A percentile compares a stretch with the other conserved stretches of the same genome.
These are phyloP conservation scores for Zanthoxylum bungeanum DNA, from an alignment of 345 rosid species.

Conservation along the genomic window DNA sequence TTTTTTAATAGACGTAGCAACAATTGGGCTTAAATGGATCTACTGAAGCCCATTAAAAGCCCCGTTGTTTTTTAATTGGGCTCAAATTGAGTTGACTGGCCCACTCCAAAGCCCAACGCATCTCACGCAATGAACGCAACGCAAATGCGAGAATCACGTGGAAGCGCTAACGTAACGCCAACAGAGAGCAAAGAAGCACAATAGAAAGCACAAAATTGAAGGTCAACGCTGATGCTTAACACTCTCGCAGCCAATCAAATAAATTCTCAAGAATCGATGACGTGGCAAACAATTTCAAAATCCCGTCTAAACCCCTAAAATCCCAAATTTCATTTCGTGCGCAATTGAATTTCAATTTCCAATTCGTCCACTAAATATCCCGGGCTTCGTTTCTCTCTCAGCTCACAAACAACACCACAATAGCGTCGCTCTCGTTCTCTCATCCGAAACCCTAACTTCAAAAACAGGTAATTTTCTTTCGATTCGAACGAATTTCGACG, in stretches of 20 bases:
- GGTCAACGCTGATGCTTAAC: too few species aligned
- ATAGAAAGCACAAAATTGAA: too few species aligned
- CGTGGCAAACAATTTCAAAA: conserved; percentile 54
- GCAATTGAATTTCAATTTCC: conserved; percentile 79
- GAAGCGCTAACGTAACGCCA: too few species aligned
- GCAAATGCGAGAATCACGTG: too few species aligned
- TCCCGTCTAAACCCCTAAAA: conserved; percentile 77
- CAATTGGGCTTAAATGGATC: too few species aligned
- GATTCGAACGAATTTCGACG: too few species aligned
- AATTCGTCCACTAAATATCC: conserved; percentile 37
- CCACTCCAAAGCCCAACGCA: neutral
- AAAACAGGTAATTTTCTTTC: conserved; percentile 19
- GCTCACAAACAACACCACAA: neutral
- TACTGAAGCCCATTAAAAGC: neutral
- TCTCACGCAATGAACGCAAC: too few species aligned
- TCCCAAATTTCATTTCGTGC: conserved; percentile 51
- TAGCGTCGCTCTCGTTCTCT: neutral
- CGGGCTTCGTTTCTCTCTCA: conserved; percentile 31
- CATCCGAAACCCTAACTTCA: conserved; percentile 7
- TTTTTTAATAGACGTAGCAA: too few species aligned
- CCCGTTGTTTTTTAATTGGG: too few species aligned
- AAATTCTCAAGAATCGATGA: too few species aligned
- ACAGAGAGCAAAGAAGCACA: too few species aligned
- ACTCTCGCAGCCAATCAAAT: too few species aligned
- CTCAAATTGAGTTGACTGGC: neutral